Base-by-base conservation (phyloP, 2,329 filamentous ascomycete species). In the Penicillium aurantiogriseum region DNA sequence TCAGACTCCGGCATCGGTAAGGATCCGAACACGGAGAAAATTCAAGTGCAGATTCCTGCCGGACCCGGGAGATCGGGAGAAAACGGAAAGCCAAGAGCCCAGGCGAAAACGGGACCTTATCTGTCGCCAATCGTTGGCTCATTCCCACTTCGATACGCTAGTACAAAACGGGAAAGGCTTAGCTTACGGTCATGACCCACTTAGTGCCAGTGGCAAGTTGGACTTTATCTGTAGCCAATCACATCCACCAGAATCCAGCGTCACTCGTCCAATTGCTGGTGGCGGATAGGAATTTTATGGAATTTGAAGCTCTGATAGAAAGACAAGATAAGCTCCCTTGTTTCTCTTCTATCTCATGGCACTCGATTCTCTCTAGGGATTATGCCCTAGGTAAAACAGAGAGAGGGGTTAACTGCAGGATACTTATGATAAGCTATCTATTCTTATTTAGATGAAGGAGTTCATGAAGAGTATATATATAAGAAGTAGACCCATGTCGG, bases 191-290 rank as follows among this genome's bases (percentile, higher is more conserved):
- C 10, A 11, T 19, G 42, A 19, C 48, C 54, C 54, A 52, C 48
- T 45, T 56, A 23, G 47, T 17, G 33, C 21, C 0, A 45, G 54
- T 56, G 54, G 54, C 54, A 46, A 56, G 19, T 11, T 27, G 40
- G 31, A 43, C 54, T 61, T 59, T 60, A 53, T 61, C 56, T 61
- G 46, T 44, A 50, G 35, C 59, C 51, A 58, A 61, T 56, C n/a
- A 46, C 19, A 38, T 25, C 1, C 1, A 19, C 10, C 15, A 31
- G 36, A 48, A 31, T 35, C 2, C 33, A 56, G 35, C 44, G 19
- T 40, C 50, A 47, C 17, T 51, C n/a, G 27, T 57, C 62, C 61
- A 63, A 63, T 64, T 62, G 59, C 48, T 46, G 44, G 49, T 51
- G 42, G 53, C 39, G 44, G 56, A 63, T 59, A 51, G 58, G 45